Evolutionary conservation across 805 yeast genomes (phyloP), one percentile per base, ranked within the genome.

Genomic region (Soucietia sequanensis): DNA sequence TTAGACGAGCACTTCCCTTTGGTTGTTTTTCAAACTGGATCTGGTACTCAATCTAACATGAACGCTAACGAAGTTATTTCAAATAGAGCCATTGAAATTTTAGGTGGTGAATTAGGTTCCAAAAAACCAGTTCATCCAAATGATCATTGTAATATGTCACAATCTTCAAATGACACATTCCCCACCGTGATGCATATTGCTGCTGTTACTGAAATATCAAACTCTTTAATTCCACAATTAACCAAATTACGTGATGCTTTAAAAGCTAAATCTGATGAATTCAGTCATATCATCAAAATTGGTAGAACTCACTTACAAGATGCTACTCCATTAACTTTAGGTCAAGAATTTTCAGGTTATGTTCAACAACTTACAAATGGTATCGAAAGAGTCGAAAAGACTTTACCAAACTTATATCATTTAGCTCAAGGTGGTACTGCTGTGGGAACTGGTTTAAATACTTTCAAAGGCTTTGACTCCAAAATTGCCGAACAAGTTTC

Each of bases 361-460:
- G 95, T 84, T 34, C 91, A 86, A 62, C 99, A 93, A 72, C 64
- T 93, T 46, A 78, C 84, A 53, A 86, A 89, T 60, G 98, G 97
- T 61, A 83, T 93, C 48, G 83, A 69, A 48, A 80, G 99, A 63
- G 84, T 93, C 42, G 87, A 88, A 70, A 68, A 69, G 44, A 64
- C 83, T 34, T 76, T 93, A 47, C 86, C 86, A 49, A 80, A 80
- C 65, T 75, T 93, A 60, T 75, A 81, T 54, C 79, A 61, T 61
- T 78, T 93, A 51, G 99, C 99, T 31, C 99, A 93, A 75, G 99
- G 99, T 72, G 99, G 99, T 72, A 93, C 99, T 44, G 99, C 99
- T 43, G 99, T 93, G 37, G 99, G 99, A 54, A 93, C 99, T 37
- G 99, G 99, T 48, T 78, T 93, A 54, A 93, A 93, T 80, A 91